Conservation (phyloP, 441 rosid species). For the Capsella rubella region DNA sequence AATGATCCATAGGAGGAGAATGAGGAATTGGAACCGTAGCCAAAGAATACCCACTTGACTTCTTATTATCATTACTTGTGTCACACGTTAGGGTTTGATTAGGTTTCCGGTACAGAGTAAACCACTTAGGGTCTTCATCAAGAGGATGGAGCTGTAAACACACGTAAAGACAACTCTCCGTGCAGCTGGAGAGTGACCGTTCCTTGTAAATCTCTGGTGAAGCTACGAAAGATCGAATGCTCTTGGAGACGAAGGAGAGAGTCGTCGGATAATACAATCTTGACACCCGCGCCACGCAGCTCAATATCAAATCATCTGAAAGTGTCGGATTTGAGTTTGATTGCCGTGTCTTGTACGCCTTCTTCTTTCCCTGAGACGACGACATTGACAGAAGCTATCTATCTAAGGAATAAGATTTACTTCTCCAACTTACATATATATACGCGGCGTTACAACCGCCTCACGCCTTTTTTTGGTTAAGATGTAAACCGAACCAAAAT, state of each 20-base stretch:
- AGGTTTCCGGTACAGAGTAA: background rate
- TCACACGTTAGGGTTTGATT: background rate
- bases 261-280: background rate
- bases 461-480: too few relatives aligned
- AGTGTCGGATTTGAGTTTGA: too few relatives aligned
- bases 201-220: conserved; percentile 3
- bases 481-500: background rate
- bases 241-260: background rate
- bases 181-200: background rate
- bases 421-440: too few relatives aligned
- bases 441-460: too few relatives aligned
- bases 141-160: background rate
- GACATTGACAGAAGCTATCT: too few relatives aligned
- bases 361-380: too few relatives aligned
- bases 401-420: too few relatives aligned
- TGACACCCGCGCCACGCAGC: background rate
- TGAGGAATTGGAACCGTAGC: background rate
- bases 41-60: conserved; percentile 7
- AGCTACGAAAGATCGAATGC: background rate
- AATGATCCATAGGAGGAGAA: background rate
- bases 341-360: too few relatives aligned
- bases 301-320: background rate
- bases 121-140: background rate
- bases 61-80: background rate
- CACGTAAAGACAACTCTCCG: conserved; percentile 2